Conservation (phyloP, 345 rosid species). For the Triadica sebifera region DNA sequence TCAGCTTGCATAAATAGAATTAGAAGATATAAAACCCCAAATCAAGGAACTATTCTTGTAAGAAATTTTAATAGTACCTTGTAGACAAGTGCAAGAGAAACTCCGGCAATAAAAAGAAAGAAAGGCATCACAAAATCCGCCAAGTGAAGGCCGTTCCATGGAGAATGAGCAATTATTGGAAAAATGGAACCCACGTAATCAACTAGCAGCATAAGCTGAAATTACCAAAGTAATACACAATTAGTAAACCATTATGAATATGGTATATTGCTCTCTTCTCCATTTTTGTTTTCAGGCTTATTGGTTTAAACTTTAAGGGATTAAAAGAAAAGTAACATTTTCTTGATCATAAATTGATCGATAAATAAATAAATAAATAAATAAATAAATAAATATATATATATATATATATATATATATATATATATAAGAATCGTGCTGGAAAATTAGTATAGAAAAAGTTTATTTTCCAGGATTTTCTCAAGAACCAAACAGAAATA, state of each 20-base stretch:
- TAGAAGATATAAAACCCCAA: neutral
- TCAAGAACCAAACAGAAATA: conserved; percentile 14
- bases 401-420: no score
- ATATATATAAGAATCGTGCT: no score
- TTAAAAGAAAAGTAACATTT: neutral
- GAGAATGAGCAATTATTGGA: conserved; percentile 42
- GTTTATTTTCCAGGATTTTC: neutral
- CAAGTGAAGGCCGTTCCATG: conserved; percentile 46
- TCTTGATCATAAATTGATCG: neutral
- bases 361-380: neutral
- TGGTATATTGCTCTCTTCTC: no score
- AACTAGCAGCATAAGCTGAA: conserved; percentile 44
- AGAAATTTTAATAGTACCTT: conserved; percentile 25
- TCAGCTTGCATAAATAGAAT: neutral
- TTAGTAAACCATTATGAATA: neutral
- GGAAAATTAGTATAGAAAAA: no score
- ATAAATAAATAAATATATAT: no score
- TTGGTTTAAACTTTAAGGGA: no score
- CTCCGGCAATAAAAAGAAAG: conserved; percentile 45
- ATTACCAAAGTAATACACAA: neutral
- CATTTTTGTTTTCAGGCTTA: no score
- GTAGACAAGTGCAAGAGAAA: conserved; percentile 46
- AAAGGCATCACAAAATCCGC: conserved; percentile 56
- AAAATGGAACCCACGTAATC: conserved; percentile 44
- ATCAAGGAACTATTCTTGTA: neutral